Base-by-base conservation (phyloP, 441 rosid genomes). In the Gossypium lobatum region DNA sequence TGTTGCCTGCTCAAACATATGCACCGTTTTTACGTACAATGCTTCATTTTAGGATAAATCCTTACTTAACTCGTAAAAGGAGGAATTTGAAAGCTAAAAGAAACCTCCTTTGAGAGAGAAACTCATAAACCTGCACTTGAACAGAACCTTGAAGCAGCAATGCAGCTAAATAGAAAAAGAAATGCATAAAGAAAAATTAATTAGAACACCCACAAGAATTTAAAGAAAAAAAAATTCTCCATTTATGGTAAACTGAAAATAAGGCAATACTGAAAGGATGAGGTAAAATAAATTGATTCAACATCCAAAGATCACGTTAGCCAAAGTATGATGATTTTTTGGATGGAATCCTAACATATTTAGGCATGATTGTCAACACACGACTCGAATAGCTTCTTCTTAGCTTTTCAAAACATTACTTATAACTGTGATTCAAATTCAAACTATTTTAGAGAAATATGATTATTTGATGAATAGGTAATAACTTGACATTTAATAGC, bases 111-210 rank as follows among this genome's bases (percentile, higher is more conserved):
- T 85, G 81, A 42, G 97, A 92, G 70, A 94, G 88, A 84, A 89
- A 94, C 80, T 92, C 96, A 86, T 90, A 86, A 46, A 92, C 84
- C 77, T 91, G 98, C 76, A 92, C 98, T 75, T 91, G 97, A 72
- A 87, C 89, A 26, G 97, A 92, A 59, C 97, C 97, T 86, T 94
- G 98, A 83, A 94, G 88, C 79, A 92, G 80, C 83, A 94, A 85
- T 75, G 98, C 97, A 83, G 97, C 97, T 94, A 75, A 79, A 82
- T 16, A 20, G 6, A 39, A 45, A 61, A 6, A 57, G 0, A 18
- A 11, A 65, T 8, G 9, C 17, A 14, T 20, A 34, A 13, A 8
- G 53, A 71, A 52, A 26, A 46, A 16, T 34, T 58, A 4, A 50
- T 55, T 14, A 59, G 5, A 48, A 64, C 59, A 63, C 28, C 50